Base-by-base conservation (phyloP, 345 rosid genomes). In the Erodium maritimum region DNA sequence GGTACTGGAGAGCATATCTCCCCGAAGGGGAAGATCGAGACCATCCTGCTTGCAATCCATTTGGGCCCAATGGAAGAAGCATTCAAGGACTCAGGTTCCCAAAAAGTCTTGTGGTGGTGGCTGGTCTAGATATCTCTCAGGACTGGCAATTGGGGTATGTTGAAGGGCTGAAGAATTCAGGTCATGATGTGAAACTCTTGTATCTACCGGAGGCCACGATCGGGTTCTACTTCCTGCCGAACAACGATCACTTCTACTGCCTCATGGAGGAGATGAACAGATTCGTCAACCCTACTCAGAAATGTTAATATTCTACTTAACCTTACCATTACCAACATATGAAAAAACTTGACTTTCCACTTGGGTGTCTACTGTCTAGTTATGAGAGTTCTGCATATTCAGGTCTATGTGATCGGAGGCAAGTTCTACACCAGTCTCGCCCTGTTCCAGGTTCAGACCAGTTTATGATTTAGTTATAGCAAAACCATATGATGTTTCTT, bases 1-100 rank as follows among this genome's bases (percentile, higher is more conserved):
- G 73, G 73, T 65, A 64, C 21, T 73, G 77, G 75, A 60, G 57
- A 17, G 63, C 61, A 10, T 73, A 60, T 54, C 64, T 68, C 23
- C 77, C 69, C 11, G 58, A 68, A 0, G 69, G 76, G 56, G 70
- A 65, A 19, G 61, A 72, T 7, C 54, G 76, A 1, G 76, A 72
- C 50, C 71, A 72, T 55, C 76, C 69, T 16, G 71, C 69, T 0
- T 61, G 58, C 5, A 73, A 73, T 55, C 64, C 67, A 0, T 74
- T 66, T 19, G 74, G 73, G 12, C 70, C 69, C 5, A 67, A 60
- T 18, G 68, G 69, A 0, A n/a, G 2, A 5, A 54, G 54, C 55
- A 58, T 73, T 9, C 23, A 48, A 21, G 73, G 53, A 20, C 24
- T 63, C 45, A 54, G 48, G 52, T 68, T 68, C 33, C 73, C 77